Evolutionary conservation across 306 rosid species (phyloP), one percentile per base, ranked within the genome.

Genomic region (Casuarina equisetifolia): DNA sequence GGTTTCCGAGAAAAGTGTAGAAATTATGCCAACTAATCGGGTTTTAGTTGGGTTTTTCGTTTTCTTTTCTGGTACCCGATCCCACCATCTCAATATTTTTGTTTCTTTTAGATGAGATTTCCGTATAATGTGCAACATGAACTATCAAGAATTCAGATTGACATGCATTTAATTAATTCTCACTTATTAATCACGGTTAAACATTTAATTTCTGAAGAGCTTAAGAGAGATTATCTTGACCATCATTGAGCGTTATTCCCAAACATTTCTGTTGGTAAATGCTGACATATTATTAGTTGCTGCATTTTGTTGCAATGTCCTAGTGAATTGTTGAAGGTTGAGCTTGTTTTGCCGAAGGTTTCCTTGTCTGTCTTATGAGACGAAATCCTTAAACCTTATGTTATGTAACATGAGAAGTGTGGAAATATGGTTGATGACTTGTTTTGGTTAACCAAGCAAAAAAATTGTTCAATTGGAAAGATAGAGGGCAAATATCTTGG

Each of bases 1-100:
- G 61, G 44, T 39, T 76, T 40, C 74, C 7, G 55, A 36, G 63
- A 67, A 72, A 78, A 82, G 49, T 55, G 72, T 35, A 38, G 69
- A 79, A 72, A 73, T 2, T 5, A 25, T 32, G 9, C 35, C 4
- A 16, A 59, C 0, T 1, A 48, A 76, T 63, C 16, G 20, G 12
- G 1, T 71, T 69, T 49, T 46, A 49, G 15, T 44, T 71, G 58
- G 15, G 61, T 51, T 72, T 51, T 72, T 16, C 71, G 4, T 39
- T 19, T 42, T 55, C 57, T 45, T 19, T 58, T 58, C 38, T 3
- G 69, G 5, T 3, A 25, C 39, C 12, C 13, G 5, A 25, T 58
- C 25, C 8, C 36, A 19, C 25, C 39, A 17, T 40, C 40, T 40
- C 70, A 40, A 40, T 0, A 25, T 16, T 40, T 16, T 66, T 20